Base-by-base conservation (phyloP, 1,284 basidiomycete species). In the Albatrellus sp. region DNA sequence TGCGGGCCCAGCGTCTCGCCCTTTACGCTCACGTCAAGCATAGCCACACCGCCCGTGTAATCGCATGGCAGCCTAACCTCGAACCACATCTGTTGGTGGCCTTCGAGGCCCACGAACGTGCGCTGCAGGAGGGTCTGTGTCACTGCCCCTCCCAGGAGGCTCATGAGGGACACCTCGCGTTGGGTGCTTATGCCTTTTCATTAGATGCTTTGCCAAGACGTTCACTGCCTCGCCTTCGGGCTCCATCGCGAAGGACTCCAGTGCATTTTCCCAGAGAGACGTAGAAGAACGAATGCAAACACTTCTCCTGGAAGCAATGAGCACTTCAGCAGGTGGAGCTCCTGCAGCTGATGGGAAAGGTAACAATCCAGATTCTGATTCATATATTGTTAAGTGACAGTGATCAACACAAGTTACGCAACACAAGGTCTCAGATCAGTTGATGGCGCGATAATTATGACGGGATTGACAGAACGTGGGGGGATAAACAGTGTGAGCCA, bases 301-400 rank as follows among this genome's bases (percentile, higher is more conserved):
- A 54, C 36, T 61, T 85, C 81, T 2, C 65, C 69, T 0, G 77
- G 75, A 7, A 85, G 64, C 1, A 85, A 65, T 0, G 80, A 81
- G 31, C 68, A 73, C 43, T 61, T 62, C 8, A 80, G 65, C 28
- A 80, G 59, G 37, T 71, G 64, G 0, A 79, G 58, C 53, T 79
- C 75, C 55, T 71, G 69, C 19, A 75, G 28, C 36, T 44, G 43
- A 30, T 14, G 43, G 9, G 20, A 24, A 24, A 24, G 20, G 38
- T n/a, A 29, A 10, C 20, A 4, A n/a, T 14, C 7, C 14, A 28
- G 12, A 20, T 13, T 29, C 9, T 19, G 17, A 13, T 28, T 40
- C 20, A 9, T 29, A 28, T 24, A n/a, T 11, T n/a, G 35, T 37
- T 14, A 37, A n/a, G 14, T 37, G 14, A 10, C 35, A 16, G 16